phyloP scores from a whole-genome alignment of 2,329 filamentous ascomycete genomes.

The Penicillium janthinellum region DNA sequence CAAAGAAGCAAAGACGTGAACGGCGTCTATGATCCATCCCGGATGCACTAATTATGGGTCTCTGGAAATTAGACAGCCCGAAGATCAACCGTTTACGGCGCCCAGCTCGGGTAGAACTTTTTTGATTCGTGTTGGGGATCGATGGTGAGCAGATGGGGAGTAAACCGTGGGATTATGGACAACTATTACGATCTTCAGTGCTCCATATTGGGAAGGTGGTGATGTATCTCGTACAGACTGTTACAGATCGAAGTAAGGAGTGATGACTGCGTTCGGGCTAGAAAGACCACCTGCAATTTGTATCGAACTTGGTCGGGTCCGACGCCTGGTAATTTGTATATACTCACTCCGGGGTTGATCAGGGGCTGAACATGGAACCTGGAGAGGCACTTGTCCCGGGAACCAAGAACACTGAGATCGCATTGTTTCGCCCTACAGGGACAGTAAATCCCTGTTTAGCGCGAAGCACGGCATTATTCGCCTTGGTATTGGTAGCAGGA shows the following conservation, averaged over 20 bases:
- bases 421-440: not conserved
- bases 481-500: not conserved
- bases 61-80: not conserved
- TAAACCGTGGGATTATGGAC: not conserved
- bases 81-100: constrained; percentile 1
- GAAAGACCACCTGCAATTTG: not conserved
- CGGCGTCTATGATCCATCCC: not conserved
- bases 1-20: not conserved
- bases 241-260: not conserved
- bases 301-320: not conserved
- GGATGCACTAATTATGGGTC: not conserved
- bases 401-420: not conserved
- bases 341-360: constrained; percentile 5
- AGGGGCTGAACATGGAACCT: constrained; percentile 1
- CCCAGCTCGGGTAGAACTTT: not conserved
- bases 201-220: not conserved
- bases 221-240: not conserved
- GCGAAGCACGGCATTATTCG: not conserved
- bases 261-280: not conserved
- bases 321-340: not conserved
- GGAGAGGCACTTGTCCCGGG: not conserved
- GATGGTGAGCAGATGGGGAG: not conserved
- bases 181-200: constrained; percentile 6
- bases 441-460: not conserved
- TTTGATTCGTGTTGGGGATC: not conserved